Base-by-base conservation (phyloP, 495 filamentous ascomycete genomes). In the Xylaria bambusicola region DNA sequence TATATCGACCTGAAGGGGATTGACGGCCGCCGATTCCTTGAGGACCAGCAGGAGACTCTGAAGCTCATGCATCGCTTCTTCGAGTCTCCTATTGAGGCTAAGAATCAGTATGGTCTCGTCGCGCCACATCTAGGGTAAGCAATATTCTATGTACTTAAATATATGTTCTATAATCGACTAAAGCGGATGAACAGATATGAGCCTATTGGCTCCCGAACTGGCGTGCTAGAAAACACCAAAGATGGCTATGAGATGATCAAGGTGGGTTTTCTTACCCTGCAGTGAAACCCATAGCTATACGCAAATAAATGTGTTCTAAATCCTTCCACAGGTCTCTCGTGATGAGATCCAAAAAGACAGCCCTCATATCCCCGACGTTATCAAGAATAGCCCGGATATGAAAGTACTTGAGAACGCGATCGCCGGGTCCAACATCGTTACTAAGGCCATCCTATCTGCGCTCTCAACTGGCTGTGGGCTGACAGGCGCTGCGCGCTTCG, bases 191-290 rank as follows among this genome's bases (percentile, higher is more conserved):
- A 53, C n/a, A 68, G 78, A 24, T 82, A 82, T 58, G 77, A 84
- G 67, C 79, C 80, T 24, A 61, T 78, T n/a, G 77, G 78, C 54
- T 77, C 62, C 36, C 75, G 76, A 41, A 79, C 73, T 9, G 81
- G 81, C 56, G 80, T 75, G 48, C 72, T 77, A 17, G 71, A 72
- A 27, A 69, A 74, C 62, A 79, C 75, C 68, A 79, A 76, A 69
- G 80, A 83, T 64, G 77, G 78, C 20, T 81, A 80, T 58, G 80
- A 83, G 73, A 81, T 78, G 76, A 71, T 82, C 62, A 82, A 81
- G 72, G 78, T 81, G 13, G 60, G 59, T 55, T 24, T 21, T 15
- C 35, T 41, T 15, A 31, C 47, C 36, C 40, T 8, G 18, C 36
- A 26, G 24, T 51, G 17, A 15, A 18, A 40, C 29, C 33, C 13